Evolutionary conservation across 305 asterid species (phyloP), one percentile per base, ranked within the genome.

Genomic region (Fraxinus latifolia): DNA sequence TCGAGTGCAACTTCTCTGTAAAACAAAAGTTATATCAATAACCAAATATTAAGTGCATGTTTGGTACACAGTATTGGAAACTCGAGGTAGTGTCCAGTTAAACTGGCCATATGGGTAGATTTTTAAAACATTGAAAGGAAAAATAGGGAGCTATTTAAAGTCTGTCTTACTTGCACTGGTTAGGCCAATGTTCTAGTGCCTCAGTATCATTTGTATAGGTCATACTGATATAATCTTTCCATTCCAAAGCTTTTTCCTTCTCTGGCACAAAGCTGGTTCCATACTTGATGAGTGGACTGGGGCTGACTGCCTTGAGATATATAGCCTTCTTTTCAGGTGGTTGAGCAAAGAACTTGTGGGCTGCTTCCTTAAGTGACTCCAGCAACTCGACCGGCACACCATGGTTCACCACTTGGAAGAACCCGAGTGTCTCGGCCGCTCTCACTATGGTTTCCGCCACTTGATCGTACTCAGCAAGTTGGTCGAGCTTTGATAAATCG

Each of bases 171-270:
- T 70, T 83, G 89, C 87, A 85, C 0, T 31, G 70, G 12, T 68
- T 67, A 32, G 89, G 90, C 90, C 90, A 85, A 67, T 85, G 85
- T 29, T 81, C 33, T 33, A 77, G 87, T 17, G 88, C 87, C 53
- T 87, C 87, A n/a, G 58, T 65, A 42, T 87, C 89, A 44, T 77
- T 85, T 12, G 89, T 85, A 65, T 87, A 87, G 17, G 82, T 72
- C 89, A 87, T 83, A 78, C 82, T 85, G 11, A 85, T 47, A 85
- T 81, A 83, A 82, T 87, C 90, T 79, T 85, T 87, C 89, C 90
- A 87, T 77, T 87, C 90, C 87, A 87, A 58, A 73, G 88, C 83
- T 58, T 79, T 85, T 75, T 87, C 89, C 34, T 82, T 83, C 14
- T 85, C 85, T 27, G 90, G 89, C 0, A 50, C 86, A 87, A 87